Conservation (phyloP, 306 rosid species). For the Quillaja saponaria region DNA sequence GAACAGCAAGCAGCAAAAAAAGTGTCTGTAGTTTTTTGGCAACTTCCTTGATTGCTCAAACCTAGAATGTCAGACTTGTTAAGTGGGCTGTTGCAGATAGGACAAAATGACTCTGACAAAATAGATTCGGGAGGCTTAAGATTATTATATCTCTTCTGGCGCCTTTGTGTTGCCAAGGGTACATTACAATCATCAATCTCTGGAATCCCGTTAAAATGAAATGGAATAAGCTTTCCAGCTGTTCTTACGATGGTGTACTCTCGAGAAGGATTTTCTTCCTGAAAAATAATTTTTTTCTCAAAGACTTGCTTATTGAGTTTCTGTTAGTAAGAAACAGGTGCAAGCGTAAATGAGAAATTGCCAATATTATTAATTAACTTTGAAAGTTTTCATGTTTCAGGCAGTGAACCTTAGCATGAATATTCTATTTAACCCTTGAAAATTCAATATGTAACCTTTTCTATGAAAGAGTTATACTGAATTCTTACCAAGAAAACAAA, state of each 20-base stretch:
- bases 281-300: constrained; percentile 26
- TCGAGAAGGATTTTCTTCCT: constrained; percentile 94
- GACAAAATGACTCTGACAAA: constrained; percentile 77
- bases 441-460: constrained; percentile 14
- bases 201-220: constrained; percentile 81
- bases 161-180: constrained; percentile 76
- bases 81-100: constrained; percentile 77
- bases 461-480: not conserved
- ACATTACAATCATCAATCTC: constrained; percentile 64
- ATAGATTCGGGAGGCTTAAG: constrained; percentile 65
- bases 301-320: constrained; percentile 14
- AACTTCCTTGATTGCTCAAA: constrained; percentile 31
- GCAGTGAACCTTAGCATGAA: constrained; percentile 18
- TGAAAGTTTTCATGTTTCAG: too few species aligned
- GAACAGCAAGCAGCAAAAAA: constrained; percentile 62
- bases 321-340: constrained; percentile 6
- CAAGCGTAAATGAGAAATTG: constrained; percentile 7
- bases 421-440: constrained; percentile 2
- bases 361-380: too few species aligned
- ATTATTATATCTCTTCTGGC: constrained; percentile 83
- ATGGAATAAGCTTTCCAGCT: constrained; percentile 91
- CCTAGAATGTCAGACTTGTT: constrained; percentile 63
- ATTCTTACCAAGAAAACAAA: not conserved
- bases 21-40: constrained; percentile 31
- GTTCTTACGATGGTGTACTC: constrained; percentile 92